phyloP scores from a whole-genome alignment of 2,329 filamentous ascomycete species.

The Sphaerulina populicola region DNA sequence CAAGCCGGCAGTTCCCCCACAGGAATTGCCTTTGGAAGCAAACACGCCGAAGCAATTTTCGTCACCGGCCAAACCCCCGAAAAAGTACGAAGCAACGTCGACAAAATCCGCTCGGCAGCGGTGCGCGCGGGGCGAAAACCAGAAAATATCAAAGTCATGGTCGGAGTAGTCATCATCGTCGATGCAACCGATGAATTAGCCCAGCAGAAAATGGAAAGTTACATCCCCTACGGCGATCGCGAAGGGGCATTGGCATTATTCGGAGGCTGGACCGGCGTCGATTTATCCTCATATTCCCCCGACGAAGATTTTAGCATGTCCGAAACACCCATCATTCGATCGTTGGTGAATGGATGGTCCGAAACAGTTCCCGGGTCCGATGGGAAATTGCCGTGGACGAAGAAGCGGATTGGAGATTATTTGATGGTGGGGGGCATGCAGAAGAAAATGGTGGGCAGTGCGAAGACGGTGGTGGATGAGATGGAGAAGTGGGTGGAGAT shows the following conservation, averaged over 20 bases:
- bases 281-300: constrained; percentile 50
- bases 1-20: constrained; percentile 60
- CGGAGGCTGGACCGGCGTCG: constrained; percentile 63
- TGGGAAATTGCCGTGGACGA: constrained; percentile 35
- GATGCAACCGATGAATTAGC: constrained; percentile 58
- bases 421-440: constrained; percentile 45
- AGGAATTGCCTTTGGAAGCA: constrained; percentile 56
- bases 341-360: constrained; percentile 36
- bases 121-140: constrained; percentile 48
- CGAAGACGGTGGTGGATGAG: constrained; percentile 55
- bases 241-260: constrained; percentile 62
- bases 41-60: constrained; percentile 63
- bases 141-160: constrained; percentile 55
- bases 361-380: constrained; percentile 34
- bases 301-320: constrained; percentile 46
- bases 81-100: constrained; percentile 33
- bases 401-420: constrained; percentile 35
- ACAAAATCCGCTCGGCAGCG: constrained; percentile 37
- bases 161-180: constrained; percentile 56
- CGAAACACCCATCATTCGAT: constrained; percentile 32
- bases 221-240: constrained; percentile 50
- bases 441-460: constrained; percentile 48
- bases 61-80: constrained; percentile 55
- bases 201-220: constrained; percentile 52
- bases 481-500: constrained; percentile 58